Base-by-base conservation (phyloP, 2,329 filamentous ascomycete genomes). In the Calonectria pseudoreteaudii region DNA sequence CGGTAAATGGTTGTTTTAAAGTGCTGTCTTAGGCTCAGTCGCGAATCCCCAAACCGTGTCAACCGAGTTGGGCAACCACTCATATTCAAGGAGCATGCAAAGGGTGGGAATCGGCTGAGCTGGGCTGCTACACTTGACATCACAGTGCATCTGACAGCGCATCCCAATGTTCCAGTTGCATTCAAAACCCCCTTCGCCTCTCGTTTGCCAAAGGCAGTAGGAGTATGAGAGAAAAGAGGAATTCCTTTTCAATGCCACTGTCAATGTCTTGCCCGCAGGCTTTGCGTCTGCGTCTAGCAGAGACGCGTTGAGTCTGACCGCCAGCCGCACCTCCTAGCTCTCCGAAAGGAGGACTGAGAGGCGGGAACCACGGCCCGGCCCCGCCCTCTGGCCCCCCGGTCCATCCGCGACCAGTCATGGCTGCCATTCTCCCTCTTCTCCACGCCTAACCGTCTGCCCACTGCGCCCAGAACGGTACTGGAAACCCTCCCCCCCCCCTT, bases 291-390 rank as follows among this genome's bases (percentile, higher is more conserved):
- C 66, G 31, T 62, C 62, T 71, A 31, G 36, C 67, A 69, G 28
- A 16, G 34, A 49, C 50, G 60, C 23, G 58, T 58, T 34, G 20
- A 26, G 36, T 49, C 50, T 23, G 60, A 52, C 30, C 68, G 47
- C 53, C 70, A 64, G 41, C 41, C 41, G 41, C 69, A 50, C 53
- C 75, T 38, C 56, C 34, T 30, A 74, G 65, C 69, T 52, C 69
- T 52, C 41, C 44, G 44, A 50, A 77, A 62, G 13, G 41, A 69
- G 68, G 34, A 73, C 76, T 72, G 75, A 76, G 70, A 71, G 75
- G 62, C 78, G 78, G 78, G 78, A 80, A 67, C 76, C 76, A 79
- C 77, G 78, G 78, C 73, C 77, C 78, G 78, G 78, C 71, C 71
- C 71, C 70, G 68, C 64, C 50, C 68, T 56, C 28, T 60, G 23